Base-by-base conservation (phyloP, 1,284 basidiomycete genomes). In the Tylopilus sp. region DNA sequence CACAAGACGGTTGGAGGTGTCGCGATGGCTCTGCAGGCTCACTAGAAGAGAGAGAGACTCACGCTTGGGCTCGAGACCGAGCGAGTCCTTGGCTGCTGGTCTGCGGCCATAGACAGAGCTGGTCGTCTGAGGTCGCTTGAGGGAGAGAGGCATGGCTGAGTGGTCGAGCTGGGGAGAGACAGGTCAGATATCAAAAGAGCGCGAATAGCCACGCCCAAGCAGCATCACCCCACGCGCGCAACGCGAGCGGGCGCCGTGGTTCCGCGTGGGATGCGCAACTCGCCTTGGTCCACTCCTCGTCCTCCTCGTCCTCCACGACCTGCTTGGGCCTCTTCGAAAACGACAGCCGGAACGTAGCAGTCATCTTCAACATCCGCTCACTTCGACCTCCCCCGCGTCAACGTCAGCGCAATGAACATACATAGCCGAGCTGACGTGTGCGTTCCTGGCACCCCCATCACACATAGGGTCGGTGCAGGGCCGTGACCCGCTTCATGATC, bases 271-370 rank as follows among this genome's bases (percentile, higher is more conserved):
- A 38, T 30, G 37, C 21, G 21, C 21, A 35, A 52, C 61, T 54
- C 35, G 53, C 61, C 57, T 56, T 55, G 8, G 55, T 53, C 58
- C 64, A 57, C 15, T 44, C 58, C 41, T 60, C 55, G 37, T 51
- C 60, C 33, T 39, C 48, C 12, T 43, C 25, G 29, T 28, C 25
- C 15, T 41, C 15, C 26, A 38, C 29, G 1, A 19, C 28, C 19
- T 18, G 26, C 8, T 38, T 36, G 31, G 40, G 4, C 4, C 26
- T 36, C 12, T 25, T 28, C 5, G 55, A 46, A 13, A 60, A 49
- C 9, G 56, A 49, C 18, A 47, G 46, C 30, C 39, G 45, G 38
- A 51, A n/a, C 15, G 18, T 3, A 4, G 35, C n/a, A 25, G 37
- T 13, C 58, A 44, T 42, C 29, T 43, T 36, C 28, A 34, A 7